Evolutionary conservation across 202 grass and related monocot genomes (phyloP), one percentile per base, ranked within the genome.

Genomic region (Eragrostis tef): DNA sequence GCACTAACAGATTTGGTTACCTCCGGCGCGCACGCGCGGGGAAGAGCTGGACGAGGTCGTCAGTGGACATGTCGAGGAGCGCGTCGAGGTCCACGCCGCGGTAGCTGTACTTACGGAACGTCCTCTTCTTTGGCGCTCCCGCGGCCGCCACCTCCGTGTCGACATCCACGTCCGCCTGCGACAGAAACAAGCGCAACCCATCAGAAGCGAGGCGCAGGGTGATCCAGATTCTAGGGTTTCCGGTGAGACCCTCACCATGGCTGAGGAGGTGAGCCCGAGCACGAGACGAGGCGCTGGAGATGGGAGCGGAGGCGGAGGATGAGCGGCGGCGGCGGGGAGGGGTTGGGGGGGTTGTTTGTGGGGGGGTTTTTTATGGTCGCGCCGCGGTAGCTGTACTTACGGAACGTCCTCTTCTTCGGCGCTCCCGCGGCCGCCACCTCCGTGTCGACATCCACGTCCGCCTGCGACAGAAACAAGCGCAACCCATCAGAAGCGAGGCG

Each of bases 361-460:
- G n/a, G n/a, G n/a, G n/a, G n/a, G n/a, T n/a, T n/a, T n/a, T n/a
- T n/a, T n/a, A n/a, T n/a, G n/a, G n/a, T n/a, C n/a, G n/a, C 91
- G 63, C 94, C 94, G 42, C 94, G 88, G 86, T 92, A 97, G 73
- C 91, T 94, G 89, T 84, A 97, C 89, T 97, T 97, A 82, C 94
- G 88, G 70, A 97, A 97, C 68, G 94, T 97, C 87, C 94, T 94
- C 91, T 94, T 97, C 94, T 94, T 97, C 73, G 94, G 94, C 51
- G 66, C 82, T 1, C 62, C 92, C 9, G 41, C 80, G 47, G 89
- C 80, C 22, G 85, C 94, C 15, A 78, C 74, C 72, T 88, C 91
- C 51, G 90, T 27, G 0, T 97, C 89, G 51, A 86, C 80, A 7
- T 91, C 91, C 0, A 81, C 88, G 11, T 92, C 94, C 70, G 91